Conservation (phyloP, 495 filamentous ascomycete species). For the Patellaria atrata region DNA sequence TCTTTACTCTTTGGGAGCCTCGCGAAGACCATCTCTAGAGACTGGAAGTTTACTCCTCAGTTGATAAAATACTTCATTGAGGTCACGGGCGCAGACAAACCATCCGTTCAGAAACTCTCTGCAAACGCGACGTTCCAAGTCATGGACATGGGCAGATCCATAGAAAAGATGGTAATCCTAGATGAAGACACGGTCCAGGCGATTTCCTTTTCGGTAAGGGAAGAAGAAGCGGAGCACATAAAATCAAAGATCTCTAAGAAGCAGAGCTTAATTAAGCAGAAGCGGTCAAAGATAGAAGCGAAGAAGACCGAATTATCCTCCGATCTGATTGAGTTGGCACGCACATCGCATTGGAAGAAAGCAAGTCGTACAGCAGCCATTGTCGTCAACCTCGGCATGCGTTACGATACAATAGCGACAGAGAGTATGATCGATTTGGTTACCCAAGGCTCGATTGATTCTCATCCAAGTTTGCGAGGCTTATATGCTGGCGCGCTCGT, state of each 20-base stretch:
- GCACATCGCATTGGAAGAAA: conserved; percentile 87
- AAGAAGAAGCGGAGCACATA: conserved; percentile 39
- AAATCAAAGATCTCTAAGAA: conserved; percentile 48
- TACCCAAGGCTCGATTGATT: conserved; percentile 69
- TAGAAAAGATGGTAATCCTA: conserved; percentile 78
- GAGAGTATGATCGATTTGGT: conserved; percentile 73
- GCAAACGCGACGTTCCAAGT: conserved; percentile 67
- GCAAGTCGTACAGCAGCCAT: conserved; percentile 78
- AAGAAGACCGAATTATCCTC: conserved; percentile 69
- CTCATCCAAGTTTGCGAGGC: conserved; percentile 70
- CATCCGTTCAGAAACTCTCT: conserved; percentile 84
- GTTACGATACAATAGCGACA: conserved; percentile 76
- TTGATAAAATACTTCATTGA: conserved; percentile 80
- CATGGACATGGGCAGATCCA: conserved; percentile 75
- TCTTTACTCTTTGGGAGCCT: conserved; percentile 78
- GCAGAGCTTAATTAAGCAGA: conserved; percentile 52
- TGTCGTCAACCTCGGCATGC: conserved; percentile 70
- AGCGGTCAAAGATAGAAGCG: conserved; percentile 58
- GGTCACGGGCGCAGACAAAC: conserved; percentile 78
- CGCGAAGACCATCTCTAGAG: conserved; percentile 68
- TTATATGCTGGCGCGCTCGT: conserved; percentile 70
- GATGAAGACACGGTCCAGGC: conserved; percentile 55
- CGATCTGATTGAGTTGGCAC: conserved; percentile 64
- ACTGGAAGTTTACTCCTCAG: conserved; percentile 84
- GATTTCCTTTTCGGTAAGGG: conserved; percentile 35